Base-by-base conservation (phyloP, 169 alveolate genomes). In the Condylostoma magnum region DNA sequence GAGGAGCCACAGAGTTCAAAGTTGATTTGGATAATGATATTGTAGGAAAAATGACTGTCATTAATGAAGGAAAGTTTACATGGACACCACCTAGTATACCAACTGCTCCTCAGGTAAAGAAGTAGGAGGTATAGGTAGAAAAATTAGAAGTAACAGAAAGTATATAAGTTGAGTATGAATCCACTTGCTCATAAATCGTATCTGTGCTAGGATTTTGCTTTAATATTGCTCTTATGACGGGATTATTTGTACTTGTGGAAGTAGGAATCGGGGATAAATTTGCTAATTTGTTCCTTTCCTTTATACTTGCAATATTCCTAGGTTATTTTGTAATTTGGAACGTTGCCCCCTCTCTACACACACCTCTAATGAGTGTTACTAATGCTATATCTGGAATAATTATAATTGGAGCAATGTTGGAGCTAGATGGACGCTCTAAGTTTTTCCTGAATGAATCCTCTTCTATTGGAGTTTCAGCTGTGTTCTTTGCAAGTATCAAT, bases 381-480 rank as follows among this genome's bases (percentile, higher is more conserved):
- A 86, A 86, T 69, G 93, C 93, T 10, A 74, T 86, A 12, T 86
- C 93, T 12, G 93, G 91, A 65, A 75, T 86, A 25, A 86, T 79
- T 22, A 75, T 79, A 15, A 83, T 80, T 43, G 93, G 91, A 4
- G 87, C 90, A 30, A 71, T 86, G 79, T 33, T 78, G 27, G 78
- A 60, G n/a, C 70, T 83, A 15, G 83, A 77, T 3, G 18, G 27
- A 15, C 58, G 50, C 27, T 38, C 69, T 3, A 71, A 58, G 2
- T 72, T 58, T 27, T 34, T 47, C n/a, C 34, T 25, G 10, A 6
- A 28, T 54, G 67, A 10, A 54, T 53, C 66, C 12, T 58, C 76
- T 47, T 18, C 57, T 28, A 41, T 77, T 66, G 80, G 83, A 6
- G n/a, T 55, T 34, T 8, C 47, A 25, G 54, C 82, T n/a, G 57